Conservation (phyloP, 805 yeast genomes). For the Candida ortonii region DNA sequence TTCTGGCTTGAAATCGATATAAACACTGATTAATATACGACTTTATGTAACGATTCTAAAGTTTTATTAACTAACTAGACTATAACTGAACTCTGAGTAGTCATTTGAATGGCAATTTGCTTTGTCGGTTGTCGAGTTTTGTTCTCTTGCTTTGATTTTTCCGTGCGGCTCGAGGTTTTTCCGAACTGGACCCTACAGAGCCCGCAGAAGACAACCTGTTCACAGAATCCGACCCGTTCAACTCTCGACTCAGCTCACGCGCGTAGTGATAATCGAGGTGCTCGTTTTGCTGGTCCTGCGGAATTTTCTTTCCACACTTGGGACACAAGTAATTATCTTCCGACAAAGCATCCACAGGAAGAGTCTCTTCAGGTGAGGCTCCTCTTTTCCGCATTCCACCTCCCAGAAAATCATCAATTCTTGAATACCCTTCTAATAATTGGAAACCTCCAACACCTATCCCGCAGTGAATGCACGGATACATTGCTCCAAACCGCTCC, state of each 20-base stretch:
- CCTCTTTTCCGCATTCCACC: slow-evolving; percentile 7
- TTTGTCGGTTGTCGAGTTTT: too few species aligned
- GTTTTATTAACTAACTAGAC: too few species aligned
- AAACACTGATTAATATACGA: not conserved
- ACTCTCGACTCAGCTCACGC: slow-evolving; percentile 15
- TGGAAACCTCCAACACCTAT: slow-evolving; percentile 56
- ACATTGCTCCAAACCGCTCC: slow-evolving; percentile 30
- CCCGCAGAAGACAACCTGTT: too few species aligned
- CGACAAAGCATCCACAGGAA: not conserved
- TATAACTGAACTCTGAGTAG: too few species aligned
- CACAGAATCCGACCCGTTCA: too few species aligned
- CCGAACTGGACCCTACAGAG: not conserved
- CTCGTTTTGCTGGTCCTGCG: slow-evolving; percentile 9
- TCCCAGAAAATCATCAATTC: slow-evolving; percentile 28
- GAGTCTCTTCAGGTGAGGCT: slow-evolving; percentile 2
- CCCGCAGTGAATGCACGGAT: slow-evolving; percentile 50
- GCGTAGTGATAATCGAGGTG: slow-evolving; percentile 34
- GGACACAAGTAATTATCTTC: slow-evolving; percentile 13
- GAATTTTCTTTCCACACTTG: slow-evolving; percentile 14
- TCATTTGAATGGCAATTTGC: too few species aligned
- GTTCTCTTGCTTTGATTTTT: too few species aligned
- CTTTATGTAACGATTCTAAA: too few species aligned
- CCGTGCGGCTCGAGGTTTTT: too few species aligned
- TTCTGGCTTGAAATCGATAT: too few species aligned
- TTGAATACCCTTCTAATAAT: slow-evolving; percentile 28